Evolutionary conservation across 345 rosid genomes (phyloP).

Genomic region (Salix dunnii): DNA sequence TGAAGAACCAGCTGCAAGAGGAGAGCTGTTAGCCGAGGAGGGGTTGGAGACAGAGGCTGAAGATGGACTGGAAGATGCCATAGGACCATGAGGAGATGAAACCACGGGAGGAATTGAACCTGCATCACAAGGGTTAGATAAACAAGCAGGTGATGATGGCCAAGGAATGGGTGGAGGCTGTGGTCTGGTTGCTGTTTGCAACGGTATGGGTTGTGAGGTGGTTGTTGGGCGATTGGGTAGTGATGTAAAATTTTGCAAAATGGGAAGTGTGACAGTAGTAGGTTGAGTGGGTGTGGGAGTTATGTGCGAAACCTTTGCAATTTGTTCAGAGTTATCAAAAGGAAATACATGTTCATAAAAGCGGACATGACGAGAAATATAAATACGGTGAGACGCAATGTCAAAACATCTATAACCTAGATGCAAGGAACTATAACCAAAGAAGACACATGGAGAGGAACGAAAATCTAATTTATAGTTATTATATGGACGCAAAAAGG

Average conservation of each 20-base stretch:
- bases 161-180: rapidly evolving
- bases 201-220: rapidly evolving
- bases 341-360: too few relatives aligned
- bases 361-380: not conserved
- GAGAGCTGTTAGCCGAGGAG: rapidly evolving
- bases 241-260: rapidly evolving
- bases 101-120: rapidly evolving
- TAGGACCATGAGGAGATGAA: too few relatives aligned
- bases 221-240: rapidly evolving
- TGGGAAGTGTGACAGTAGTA: rapidly evolving
- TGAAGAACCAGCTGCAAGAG: too few relatives aligned
- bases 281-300: too few relatives aligned
- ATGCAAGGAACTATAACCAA: too few relatives aligned
- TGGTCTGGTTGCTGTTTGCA: rapidly evolving
- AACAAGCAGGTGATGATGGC: not conserved
- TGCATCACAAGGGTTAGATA: not conserved
- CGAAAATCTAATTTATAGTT: too few relatives aligned
- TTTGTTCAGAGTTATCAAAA: too few relatives aligned
- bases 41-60: too few relatives aligned
- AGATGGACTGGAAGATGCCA: too few relatives aligned
- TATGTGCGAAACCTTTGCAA: not conserved
- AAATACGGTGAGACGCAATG: too few relatives aligned
- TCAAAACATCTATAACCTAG: not conserved
- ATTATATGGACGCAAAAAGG: too few relatives aligned
- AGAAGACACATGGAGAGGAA: not conserved